Evolutionary conservation across 352 stramenopile genomes (phyloP).

Genomic region (Plasmopara halstedii): DNA sequence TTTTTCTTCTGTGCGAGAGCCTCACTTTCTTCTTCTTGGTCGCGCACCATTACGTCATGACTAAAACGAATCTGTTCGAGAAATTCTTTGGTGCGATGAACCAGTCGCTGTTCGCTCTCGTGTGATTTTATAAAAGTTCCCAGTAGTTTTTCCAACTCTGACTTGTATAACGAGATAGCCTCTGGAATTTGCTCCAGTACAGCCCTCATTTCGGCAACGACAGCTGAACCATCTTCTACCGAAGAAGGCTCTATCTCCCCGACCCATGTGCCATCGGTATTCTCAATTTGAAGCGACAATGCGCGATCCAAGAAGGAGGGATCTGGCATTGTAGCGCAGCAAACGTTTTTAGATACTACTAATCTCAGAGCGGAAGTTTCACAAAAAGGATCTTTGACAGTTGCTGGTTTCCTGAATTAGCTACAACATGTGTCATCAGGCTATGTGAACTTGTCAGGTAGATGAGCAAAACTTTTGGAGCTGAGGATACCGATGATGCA

Average conservation of each 20-base stretch:
- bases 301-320: slow-evolving; percentile 4
- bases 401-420: too few species aligned
- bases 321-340: too few species aligned
- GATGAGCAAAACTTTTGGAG: too few species aligned
- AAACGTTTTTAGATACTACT: too few species aligned
- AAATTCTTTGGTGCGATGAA: slow-evolving; percentile 66
- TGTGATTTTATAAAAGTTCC: slow-evolving; percentile 69
- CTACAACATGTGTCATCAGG: too few species aligned
- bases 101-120: slow-evolving; percentile 67
- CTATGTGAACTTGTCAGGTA: too few species aligned
- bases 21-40: slow-evolving; percentile 76
- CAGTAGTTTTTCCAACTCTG: slow-evolving; percentile 75
- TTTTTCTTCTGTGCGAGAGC: slow-evolving; percentile 63
- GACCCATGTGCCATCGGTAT: slow-evolving; percentile 6
- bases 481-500: too few species aligned
- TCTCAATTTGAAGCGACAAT: slow-evolving; percentile 11
- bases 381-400: too few species aligned
- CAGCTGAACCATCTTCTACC: slow-evolving; percentile 9
- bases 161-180: slow-evolving; percentile 62
- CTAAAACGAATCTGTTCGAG: slow-evolving; percentile 65
- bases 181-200: slow-evolving; percentile 66
- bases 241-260: slow-evolving; percentile 8
- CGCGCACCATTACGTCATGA: slow-evolving; percentile 63
- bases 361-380: too few species aligned
- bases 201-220: slow-evolving; percentile 59